Percentiles rank a stretch among this genome's conserved stretches.
Conservation (phyloP, 768 basidiomycete genomes). For the Termitomyces bulborhizus region DNA sequence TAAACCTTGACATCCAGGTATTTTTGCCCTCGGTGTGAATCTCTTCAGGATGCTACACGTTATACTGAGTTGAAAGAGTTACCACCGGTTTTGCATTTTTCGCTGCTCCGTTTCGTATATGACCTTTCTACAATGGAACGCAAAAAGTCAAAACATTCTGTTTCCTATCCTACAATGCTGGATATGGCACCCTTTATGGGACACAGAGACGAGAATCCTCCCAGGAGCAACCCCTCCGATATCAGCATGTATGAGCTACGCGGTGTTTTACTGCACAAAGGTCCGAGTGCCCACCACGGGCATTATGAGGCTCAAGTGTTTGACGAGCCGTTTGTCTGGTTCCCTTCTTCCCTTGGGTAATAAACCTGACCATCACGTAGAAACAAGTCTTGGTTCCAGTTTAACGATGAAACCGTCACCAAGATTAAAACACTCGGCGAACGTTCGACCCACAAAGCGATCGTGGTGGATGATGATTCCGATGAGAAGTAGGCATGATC, state of each 20-base stretch:
- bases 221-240: constrained; percentile 2
- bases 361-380: constrained; percentile 28
- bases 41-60: constrained; percentile 73
- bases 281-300: constrained; percentile 86
- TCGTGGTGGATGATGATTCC: constrained; percentile 24
- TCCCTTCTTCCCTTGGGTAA: background rate
- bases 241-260: constrained; percentile 68
- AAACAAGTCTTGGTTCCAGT: constrained; percentile 77
- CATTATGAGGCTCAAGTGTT: constrained; percentile 86
- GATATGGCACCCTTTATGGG: constrained; percentile 68
- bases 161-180: constrained; percentile 70
- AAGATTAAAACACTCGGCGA: constrained; percentile 51
- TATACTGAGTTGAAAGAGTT: constrained; percentile 63
- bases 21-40: constrained; percentile 67
- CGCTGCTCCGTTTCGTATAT: constrained; percentile 89
- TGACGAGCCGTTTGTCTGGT: constrained; percentile 51
- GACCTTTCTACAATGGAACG: constrained; percentile 73
- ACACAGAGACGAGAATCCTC: constrained; percentile 17
- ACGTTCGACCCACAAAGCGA: constrained; percentile 21
- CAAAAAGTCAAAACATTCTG: constrained; percentile 78
- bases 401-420: constrained; percentile 85
- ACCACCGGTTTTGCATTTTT: constrained; percentile 89
- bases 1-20: constrained; percentile 47
- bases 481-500: constrained; percentile 13
- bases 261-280: constrained; percentile 86